These are phyloP conservation scores for Aureococcus anophagefferens DNA, from an alignment of 108 stramenopile genomes.

Conservation along the genomic window DNA sequence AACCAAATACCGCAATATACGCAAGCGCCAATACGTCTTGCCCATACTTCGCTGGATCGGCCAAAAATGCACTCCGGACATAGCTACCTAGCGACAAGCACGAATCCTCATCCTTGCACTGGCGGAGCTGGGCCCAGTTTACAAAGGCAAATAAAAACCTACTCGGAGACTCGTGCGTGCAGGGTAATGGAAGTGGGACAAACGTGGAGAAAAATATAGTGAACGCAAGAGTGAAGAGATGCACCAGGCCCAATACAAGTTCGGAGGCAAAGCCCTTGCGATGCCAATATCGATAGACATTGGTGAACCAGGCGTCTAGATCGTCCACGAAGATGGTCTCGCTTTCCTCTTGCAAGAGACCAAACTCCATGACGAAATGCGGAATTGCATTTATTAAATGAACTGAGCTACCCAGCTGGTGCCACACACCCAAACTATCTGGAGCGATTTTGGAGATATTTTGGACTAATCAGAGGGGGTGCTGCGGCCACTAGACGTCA, in stretches of 20 bases:
- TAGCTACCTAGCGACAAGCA: conserved; percentile 24
- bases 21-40: background rate
- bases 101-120: conserved; percentile 33
- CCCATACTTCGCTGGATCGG: background rate
- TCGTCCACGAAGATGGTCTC: conserved; percentile 15
- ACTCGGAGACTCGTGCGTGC: too few relatives aligned
- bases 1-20: conserved; percentile 27
- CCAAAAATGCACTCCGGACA: background rate
- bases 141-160: conserved; percentile 35
- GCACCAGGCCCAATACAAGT: conserved; percentile 19
- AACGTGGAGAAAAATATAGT: conserved; percentile 25
- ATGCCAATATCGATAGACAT: conserved; percentile 33
- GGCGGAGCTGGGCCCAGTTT: conserved; percentile 27
- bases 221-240: conserved; percentile 34
- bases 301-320: conserved; percentile 34
- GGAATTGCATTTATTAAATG: too few relatives aligned
- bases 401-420: too few relatives aligned
- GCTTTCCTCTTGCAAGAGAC: background rate
- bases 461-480: too few relatives aligned
- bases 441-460: too few relatives aligned
- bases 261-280: conserved; percentile 24
- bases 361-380: background rate
- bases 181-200: too few relatives aligned
- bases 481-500: too few relatives aligned
- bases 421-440: too few relatives aligned